Conservation (phyloP, 176 grass and related monocot genomes). For the Melocanna baccifera region DNA sequence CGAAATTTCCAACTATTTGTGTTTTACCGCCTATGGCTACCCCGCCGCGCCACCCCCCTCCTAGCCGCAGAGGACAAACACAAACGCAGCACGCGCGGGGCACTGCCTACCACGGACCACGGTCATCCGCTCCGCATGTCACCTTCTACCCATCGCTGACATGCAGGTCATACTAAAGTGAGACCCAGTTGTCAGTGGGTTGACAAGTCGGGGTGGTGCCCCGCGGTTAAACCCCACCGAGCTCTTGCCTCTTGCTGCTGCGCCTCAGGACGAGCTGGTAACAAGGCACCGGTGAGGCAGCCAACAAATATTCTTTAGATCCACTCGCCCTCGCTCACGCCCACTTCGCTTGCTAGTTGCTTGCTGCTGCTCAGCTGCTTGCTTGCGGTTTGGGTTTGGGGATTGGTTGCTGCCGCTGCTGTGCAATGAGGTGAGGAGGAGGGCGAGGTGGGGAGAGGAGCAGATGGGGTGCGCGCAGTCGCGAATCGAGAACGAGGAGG, state of each 20-base stretch:
- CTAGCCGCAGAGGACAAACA: constrained; percentile 18
- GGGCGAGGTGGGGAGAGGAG: neutral
- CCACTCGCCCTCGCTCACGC: constrained; percentile 25
- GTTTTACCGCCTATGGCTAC: constrained; percentile 18
- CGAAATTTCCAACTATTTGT: neutral
- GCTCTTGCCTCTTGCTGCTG: constrained; percentile 1
- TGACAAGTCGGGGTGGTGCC: rapidly evolving
- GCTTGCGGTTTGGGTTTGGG: neutral
- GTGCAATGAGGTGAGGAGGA: constrained; percentile 46
- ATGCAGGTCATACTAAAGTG: rapidly evolving
- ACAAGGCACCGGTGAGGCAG: neutral
- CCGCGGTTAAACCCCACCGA: neutral
- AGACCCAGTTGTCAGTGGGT: neutral
- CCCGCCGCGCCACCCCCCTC: neutral
- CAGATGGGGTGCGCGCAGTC: constrained; percentile 94
- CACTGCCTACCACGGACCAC: constrained; percentile 24
- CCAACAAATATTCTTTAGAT: constrained; percentile 31
- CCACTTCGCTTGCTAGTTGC: neutral
- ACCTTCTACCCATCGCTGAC: neutral
- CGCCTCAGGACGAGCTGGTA: constrained; percentile 35
- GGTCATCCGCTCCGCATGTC: neutral
- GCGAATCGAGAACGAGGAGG: constrained; percentile 91
- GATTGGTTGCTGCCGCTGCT: neutral
- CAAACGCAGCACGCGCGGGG: constrained; percentile 36
- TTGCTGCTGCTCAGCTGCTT: neutral